These are phyloP conservation scores for Schwanniomyces polymorphus DNA, from an alignment of 805 yeast genomes.

Conservation along the genomic window DNA sequence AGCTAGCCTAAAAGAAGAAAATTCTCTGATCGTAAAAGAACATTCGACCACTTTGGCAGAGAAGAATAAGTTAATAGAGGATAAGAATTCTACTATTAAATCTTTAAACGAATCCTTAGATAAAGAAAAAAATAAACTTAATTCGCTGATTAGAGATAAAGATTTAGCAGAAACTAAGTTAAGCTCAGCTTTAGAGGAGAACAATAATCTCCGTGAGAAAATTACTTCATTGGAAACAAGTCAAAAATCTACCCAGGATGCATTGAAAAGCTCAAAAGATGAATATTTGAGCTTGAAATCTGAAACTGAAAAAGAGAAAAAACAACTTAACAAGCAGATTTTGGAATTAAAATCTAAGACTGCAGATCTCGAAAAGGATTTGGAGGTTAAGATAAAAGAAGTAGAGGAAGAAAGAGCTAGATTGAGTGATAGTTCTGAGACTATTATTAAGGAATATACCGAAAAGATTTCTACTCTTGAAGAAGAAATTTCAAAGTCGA, in stretches of 20 bases:
- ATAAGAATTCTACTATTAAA: not conserved
- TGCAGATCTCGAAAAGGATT: constrained; percentile 24
- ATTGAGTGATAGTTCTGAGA: constrained; percentile 50
- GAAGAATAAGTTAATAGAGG: not conserved
- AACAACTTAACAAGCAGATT: constrained; percentile 13
- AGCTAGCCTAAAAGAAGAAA: constrained; percentile 3
- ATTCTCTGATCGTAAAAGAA: not conserved
- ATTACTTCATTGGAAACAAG: constrained; percentile 3
- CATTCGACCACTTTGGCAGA: not conserved
- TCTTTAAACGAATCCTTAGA: not conserved
- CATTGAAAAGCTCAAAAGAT: constrained; percentile 7
- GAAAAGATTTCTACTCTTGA: constrained; percentile 47
- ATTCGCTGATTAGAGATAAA: constrained; percentile 3
- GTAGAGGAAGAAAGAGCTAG: constrained; percentile 52
- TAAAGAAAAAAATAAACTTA: not conserved
- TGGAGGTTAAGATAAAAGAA: constrained; percentile 39
- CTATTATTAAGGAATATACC: constrained; percentile 48
- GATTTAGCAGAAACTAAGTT: not conserved
- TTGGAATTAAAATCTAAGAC: constrained; percentile 26
- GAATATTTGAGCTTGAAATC: constrained; percentile 9
- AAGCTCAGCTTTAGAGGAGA: constrained; percentile 2
- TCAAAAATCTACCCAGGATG: not conserved
- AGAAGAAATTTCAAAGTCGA: not conserved
- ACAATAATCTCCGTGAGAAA: not conserved
- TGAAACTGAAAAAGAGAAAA: constrained; percentile 17